These are phyloP conservation scores for Rhododendron henanense DNA, from an alignment of 148 eudicot genomes.

Conservation along the genomic window DNA sequence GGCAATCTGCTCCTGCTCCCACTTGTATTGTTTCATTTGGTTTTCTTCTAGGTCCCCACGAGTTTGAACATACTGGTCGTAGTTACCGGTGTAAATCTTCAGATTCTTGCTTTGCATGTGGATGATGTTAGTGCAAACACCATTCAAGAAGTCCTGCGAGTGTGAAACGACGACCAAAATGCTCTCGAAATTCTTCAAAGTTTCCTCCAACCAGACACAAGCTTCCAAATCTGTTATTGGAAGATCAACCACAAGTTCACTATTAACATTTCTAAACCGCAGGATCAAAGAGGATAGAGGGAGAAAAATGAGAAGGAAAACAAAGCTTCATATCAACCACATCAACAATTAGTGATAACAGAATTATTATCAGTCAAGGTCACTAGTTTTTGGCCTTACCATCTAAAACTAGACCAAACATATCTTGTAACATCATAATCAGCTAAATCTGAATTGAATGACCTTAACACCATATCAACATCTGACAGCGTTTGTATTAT, in stretches of 20 bases:
- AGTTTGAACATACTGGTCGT: slow-evolving; percentile 80
- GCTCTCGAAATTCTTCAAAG: slow-evolving; percentile 67
- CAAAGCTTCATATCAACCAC: neutral
- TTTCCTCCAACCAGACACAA: slow-evolving; percentile 93
- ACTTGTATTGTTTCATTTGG: slow-evolving; percentile 93
- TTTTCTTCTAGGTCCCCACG: slow-evolving; percentile 87
- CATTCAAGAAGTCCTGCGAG: slow-evolving; percentile 89
- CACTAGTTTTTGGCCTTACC: neutral
- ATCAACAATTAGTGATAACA: neutral
- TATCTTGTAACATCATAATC: neutral
- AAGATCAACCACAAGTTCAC: neutral
- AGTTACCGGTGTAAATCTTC: slow-evolving; percentile 73
- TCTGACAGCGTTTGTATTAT: neutral
- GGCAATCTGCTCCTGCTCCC: slow-evolving; percentile 96
- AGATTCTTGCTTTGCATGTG: slow-evolving; percentile 85
- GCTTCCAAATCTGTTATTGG: slow-evolving; percentile 74
- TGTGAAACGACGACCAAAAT: slow-evolving; percentile 89
- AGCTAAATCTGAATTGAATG: neutral
- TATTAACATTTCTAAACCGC: neutral
- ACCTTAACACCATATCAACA: neutral
- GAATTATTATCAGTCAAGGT: neutral
- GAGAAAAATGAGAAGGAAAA: neutral
- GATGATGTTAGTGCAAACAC: slow-evolving; percentile 92
- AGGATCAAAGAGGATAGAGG: neutral
- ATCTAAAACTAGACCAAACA: neutral